Conservation (phyloP, 1,284 basidiomycete species). For the Apiotrichum domesticum region DNA sequence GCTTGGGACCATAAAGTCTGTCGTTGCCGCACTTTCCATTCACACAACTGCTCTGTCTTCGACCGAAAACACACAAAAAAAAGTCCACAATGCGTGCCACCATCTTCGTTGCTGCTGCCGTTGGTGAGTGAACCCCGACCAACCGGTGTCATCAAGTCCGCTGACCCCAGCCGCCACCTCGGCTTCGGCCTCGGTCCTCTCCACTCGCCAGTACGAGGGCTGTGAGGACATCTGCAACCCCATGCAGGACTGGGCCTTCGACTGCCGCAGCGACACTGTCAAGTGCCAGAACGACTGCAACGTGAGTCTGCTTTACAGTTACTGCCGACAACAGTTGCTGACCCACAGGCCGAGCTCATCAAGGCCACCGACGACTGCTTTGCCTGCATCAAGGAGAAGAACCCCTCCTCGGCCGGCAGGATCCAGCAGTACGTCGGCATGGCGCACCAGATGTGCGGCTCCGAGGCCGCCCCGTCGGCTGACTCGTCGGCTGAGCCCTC, state of each 20-base stretch:
- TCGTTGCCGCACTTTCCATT: not conserved
- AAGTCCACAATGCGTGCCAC: conserved; percentile 8
- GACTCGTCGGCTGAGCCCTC: too few species aligned
- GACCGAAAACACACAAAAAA: not conserved
- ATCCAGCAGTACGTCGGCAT: conserved; percentile 9
- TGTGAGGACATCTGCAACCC: conserved; percentile 16
- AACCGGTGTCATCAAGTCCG: too few species aligned
- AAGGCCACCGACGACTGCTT: conserved; percentile 5
- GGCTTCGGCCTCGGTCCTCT: conserved; percentile 5
- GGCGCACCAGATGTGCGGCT: conserved; percentile 13
- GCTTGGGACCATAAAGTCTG: not conserved
- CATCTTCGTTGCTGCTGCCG: conserved; percentile 7
- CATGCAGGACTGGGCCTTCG: conserved; percentile 14
- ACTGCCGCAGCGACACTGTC: conserved; percentile 14
- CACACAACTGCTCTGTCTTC: not conserved
- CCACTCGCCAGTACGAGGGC: conserved; percentile 9
- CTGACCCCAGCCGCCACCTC: conserved; percentile 10
- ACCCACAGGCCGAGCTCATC: conserved; percentile 10
- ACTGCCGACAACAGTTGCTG: not conserved
- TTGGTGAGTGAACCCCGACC: conserved; percentile 5
- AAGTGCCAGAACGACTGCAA: conserved; percentile 16
- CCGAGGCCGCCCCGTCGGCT: not conserved
- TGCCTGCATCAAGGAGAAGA: conserved; percentile 10
- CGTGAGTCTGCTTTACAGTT: not conserved
- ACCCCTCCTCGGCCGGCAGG: conserved; percentile 4